These are phyloP conservation scores for Fragaria vesca DNA, from an alignment of 306 rosid species.

Conservation along the genomic window DNA sequence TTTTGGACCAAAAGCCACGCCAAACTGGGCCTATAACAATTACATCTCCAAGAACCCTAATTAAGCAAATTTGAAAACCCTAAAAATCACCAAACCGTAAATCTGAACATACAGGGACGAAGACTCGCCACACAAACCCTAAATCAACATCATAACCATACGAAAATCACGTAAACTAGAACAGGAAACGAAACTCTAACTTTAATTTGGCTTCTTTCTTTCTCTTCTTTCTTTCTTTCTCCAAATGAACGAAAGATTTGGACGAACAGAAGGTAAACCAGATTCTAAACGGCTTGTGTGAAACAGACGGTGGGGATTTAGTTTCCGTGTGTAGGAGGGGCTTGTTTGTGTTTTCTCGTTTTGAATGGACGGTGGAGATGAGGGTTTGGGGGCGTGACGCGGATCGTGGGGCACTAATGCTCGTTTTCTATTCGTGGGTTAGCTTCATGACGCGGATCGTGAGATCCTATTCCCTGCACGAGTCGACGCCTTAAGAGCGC, in stretches of 20 bases:
- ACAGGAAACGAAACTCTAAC: too few species aligned
- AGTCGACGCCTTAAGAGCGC: too few species aligned
- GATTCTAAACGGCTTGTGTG: background rate
- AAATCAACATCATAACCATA: too few species aligned
- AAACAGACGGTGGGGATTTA: constrained; percentile 38
- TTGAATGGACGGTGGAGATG: constrained; percentile 35
- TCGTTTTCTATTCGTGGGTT: constrained; percentile 34
- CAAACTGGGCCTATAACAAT: too few species aligned
- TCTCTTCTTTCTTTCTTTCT: background rate
- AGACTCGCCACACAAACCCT: too few species aligned
- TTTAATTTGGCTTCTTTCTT: too few species aligned
- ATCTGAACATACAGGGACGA: too few species aligned
- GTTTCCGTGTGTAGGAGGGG: constrained; percentile 36
- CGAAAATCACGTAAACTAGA: too few species aligned
- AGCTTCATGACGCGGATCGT: background rate
- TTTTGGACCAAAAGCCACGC: too few species aligned
- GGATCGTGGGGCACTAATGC: constrained; percentile 35
- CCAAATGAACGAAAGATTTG: constrained; percentile 13
- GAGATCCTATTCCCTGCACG: background rate
- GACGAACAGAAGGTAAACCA: accelerated
- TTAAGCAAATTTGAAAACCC: too few species aligned
- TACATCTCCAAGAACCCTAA: too few species aligned
- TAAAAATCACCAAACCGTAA: too few species aligned
- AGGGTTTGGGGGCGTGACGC: constrained; percentile 9
- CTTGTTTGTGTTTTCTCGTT: constrained; percentile 12